Evolutionary conservation across 768 basidiomycete species (phyloP).

Genomic region (Hydnomerulius pinastri): DNA sequence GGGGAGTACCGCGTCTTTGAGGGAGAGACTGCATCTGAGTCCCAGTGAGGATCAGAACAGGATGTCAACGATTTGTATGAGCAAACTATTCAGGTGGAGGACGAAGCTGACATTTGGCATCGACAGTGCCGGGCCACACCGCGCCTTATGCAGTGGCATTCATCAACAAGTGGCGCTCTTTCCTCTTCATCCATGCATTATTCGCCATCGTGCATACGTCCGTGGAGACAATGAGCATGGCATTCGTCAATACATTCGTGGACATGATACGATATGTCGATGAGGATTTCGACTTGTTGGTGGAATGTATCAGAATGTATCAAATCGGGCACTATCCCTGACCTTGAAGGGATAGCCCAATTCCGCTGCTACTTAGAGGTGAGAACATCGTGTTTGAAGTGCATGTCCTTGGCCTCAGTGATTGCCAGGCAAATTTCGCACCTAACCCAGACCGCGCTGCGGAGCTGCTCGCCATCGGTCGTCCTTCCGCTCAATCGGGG

Average conservation of each 20-base stretch:
- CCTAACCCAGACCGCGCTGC: slow-evolving; percentile 8
- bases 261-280: too few species aligned
- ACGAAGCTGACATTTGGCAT: neutral
- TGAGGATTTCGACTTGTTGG: too few species aligned
- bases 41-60: neutral
- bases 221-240: too few species aligned
- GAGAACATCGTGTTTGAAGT: neutral
- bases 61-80: neutral
- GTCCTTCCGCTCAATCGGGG: neutral
- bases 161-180: neutral
- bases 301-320: too few species aligned
- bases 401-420: neutral
- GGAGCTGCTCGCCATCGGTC: slow-evolving; percentile 7
- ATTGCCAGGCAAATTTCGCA: neutral
- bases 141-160: neutral
- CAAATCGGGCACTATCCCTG: too few species aligned
- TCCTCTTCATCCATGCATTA: slow-evolving; percentile 7
- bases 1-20: neutral
- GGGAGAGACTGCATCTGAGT: neutral
- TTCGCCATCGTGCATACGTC: too few species aligned
- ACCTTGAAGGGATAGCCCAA: too few species aligned
- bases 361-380: neutral
- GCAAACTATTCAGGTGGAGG: neutral
- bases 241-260: too few species aligned
- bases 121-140: slow-evolving; percentile 1